Evolutionary conservation across 495 filamentous ascomycete genomes (phyloP), one percentile per base, ranked within the genome.

Genomic region (Tuber calosporum): DNA sequence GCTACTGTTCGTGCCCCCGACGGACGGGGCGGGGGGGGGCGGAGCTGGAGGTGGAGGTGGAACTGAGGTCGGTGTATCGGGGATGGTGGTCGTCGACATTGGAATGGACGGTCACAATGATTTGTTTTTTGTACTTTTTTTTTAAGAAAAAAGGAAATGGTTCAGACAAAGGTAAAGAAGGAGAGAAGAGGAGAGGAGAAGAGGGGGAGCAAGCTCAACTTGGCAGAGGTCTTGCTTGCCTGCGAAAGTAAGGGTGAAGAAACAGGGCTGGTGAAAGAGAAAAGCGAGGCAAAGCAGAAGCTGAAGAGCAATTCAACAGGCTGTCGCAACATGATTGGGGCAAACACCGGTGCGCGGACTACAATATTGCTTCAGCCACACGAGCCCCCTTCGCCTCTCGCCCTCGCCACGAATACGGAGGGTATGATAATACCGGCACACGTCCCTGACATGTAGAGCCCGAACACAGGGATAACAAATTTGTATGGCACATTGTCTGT

Each of bases 31-130:
- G 68, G 76, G 74, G 43, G 74, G 71, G 48, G 76, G 72, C 39
- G 67, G 58, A 40, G 58, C 39, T n/a, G 67, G 72, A 39, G 66
- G 26, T 22, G 74, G 67, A 48, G 48, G 66, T 40, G 75, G 73
- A 42, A 72, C 75, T 30, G 75, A 13, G 9, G 53, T 62, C 4
- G n/a, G 26, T 62, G n/a, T 30, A 26, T 62, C 53, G 11, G 53
- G 53, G 22, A 69, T 66, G 39, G 69, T 42, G 43, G 76, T 70
- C 43, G 76, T 73, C 43, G 76, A 78, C 76, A 78, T 78, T 72
- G 62, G 26, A 40, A 70, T 77, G 73, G 67, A 41, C 39, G 66
- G 42, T 19, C 45, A 38, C 69, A 72, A 72, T n/a, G 45, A n/a
- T n/a, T 7, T 9, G 45, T n/a, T n/a, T 11, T n/a, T 26, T 45